phyloP scores from a whole-genome alignment of 495 filamentous ascomycete genomes.

The Bacidia gigantensis region DNA sequence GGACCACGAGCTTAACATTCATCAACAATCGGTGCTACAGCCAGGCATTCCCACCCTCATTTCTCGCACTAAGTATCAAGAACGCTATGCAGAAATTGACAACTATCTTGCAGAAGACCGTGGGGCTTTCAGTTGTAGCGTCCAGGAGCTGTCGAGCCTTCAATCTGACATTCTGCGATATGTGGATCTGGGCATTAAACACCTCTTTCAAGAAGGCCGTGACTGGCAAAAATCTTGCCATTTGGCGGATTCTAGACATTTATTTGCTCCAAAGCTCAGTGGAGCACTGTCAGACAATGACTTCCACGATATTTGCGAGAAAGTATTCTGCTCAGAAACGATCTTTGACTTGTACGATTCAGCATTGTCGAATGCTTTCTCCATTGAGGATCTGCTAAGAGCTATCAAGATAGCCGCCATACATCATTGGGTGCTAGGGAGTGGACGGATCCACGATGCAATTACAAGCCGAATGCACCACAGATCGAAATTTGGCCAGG shows the following conservation, averaged over 20 bases:
- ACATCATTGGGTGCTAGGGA: neutral
- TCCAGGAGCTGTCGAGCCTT: neutral
- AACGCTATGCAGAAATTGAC: neutral
- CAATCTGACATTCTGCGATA: neutral
- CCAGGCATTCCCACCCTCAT: no score
- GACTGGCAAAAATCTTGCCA: neutral
- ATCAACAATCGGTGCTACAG: no score
- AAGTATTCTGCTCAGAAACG: neutral
- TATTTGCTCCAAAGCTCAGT: neutral
- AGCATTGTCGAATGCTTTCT: neutral
- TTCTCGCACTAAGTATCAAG: no score
- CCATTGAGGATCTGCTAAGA: neutral
- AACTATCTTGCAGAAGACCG: neutral
- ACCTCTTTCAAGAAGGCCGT: neutral
- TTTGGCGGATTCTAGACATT: no score
- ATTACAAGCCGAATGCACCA: neutral
- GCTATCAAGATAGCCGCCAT: neutral
- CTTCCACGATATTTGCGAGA: neutral
- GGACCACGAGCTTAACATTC: no score
- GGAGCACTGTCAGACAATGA: neutral
- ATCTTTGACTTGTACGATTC: neutral
- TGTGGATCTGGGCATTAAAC: neutral
- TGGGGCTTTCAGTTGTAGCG: neutral
- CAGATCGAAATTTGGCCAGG: no score
- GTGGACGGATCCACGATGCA: neutral